Evolutionary conservation across 257 asterid species (phyloP), one percentile per base, ranked within the genome.

Genomic region (Anisodus acutangulus): DNA sequence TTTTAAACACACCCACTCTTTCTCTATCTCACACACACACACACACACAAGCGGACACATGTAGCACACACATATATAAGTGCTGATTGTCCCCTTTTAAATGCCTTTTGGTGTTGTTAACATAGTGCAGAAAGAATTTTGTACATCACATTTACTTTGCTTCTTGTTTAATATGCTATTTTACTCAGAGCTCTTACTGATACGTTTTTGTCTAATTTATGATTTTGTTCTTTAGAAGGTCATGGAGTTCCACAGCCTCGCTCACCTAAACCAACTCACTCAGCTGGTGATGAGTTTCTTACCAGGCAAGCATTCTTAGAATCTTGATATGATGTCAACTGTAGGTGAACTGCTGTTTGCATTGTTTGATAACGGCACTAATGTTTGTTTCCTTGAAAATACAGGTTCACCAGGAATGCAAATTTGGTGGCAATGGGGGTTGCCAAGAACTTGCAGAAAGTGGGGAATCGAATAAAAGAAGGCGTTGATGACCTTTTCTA

Each of bases 351-450:
- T 16, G 6, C 69, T 7, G 3, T 17, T 49, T 3, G 53, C 2
- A 13, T 37, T 68, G 70, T 10, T 58, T 57, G 70, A 16, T 78
- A 51, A 26, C 31, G 41, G 2, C 19, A 9, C 66, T 58, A 37
- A 5, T 80, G 71, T 80, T 84, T 13, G 70, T 17, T 82, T 41
- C n/a, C 51, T 82, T 53, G 60, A 8, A 19, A 78, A 16, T 57
- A 67, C 91, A 93, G 97, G 90, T 92, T 94, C 67, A 58, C 86
- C 54, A 90, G 97, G 85, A 94, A 93, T 19, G 97, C 98, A 6
- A 92, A 85, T 83, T 88, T 94, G 87, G 97, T 94, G 13, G 98
- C 97, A 3, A 92, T 80, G 79, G 97, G 97, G 58, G 98, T 94
- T 67, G 95, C 84, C 72, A 94, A 93, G 92, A 92, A 94, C 88